A percentile compares a stretch with the other conserved stretches of the same genome.
phyloP scores from a whole-genome alignment of 805 yeast genomes.

The Ogataea dorogensis region DNA sequence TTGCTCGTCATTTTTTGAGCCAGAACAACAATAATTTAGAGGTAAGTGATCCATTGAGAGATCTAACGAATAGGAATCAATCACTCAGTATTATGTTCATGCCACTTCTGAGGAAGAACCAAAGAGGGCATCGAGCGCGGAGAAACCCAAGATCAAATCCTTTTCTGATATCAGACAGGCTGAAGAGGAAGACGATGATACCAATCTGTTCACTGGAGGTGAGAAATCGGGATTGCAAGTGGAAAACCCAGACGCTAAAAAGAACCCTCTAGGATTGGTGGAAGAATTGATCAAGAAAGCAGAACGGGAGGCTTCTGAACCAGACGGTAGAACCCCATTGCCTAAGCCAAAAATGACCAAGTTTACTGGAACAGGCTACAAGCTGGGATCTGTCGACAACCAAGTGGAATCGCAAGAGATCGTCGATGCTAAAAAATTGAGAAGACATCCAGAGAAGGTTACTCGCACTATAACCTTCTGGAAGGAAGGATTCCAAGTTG shows the following conservation, averaged over 20 bases:
- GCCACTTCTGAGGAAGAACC: constrained; percentile 17
- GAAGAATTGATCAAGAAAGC: constrained; percentile 66
- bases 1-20: constrained; percentile 38
- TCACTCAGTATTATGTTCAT: constrained; percentile 28
- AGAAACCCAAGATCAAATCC: constrained; percentile 28
- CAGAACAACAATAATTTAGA: constrained; percentile 31
- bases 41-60: constrained; percentile 16
- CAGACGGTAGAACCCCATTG: constrained; percentile 31
- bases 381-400: constrained; percentile 46
- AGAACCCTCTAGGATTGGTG: constrained; percentile 43
- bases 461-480: constrained; percentile 86
- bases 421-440: constrained; percentile 28
- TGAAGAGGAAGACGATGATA: constrained; percentile 33
- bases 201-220: constrained; percentile 52
- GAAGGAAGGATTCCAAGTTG: constrained; percentile 95
- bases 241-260: constrained; percentile 57
- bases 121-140: neutral
- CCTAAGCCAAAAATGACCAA: constrained; percentile 28
- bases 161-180: constrained; percentile 35
- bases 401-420: constrained; percentile 33
- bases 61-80: constrained; percentile 21
- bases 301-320: constrained; percentile 57
- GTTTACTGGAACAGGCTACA: constrained; percentile 53
- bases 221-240: constrained; percentile 80
- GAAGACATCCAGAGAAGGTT: constrained; percentile 45